These are phyloP conservation scores for Candida ortonii DNA, from an alignment of 805 yeast species.

Conservation along the genomic window DNA sequence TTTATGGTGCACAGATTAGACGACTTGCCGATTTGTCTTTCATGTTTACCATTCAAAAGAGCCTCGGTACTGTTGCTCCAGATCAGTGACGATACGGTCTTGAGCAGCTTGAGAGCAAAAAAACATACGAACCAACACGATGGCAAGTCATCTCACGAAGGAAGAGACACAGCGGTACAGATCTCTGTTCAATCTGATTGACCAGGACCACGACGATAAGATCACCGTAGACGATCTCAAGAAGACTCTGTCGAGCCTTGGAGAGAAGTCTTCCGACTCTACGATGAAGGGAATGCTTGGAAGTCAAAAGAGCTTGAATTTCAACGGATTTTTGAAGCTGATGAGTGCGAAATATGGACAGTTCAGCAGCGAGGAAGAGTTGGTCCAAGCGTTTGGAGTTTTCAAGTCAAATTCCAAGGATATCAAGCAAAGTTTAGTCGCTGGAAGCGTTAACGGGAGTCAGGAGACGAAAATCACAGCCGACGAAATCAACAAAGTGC, in stretches of 20 bases:
- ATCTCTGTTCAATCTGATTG: conserved; percentile 76
- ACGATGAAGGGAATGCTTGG: conserved; percentile 52
- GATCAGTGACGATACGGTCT: too few relatives aligned
- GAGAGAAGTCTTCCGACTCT: conserved; percentile 34
- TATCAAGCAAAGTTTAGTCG: conserved; percentile 48
- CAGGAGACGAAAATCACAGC: conserved; percentile 20
- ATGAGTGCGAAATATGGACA: conserved; percentile 54
- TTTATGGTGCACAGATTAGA: too few relatives aligned
- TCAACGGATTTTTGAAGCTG: conserved; percentile 62
- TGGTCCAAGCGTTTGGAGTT: conserved; percentile 57
- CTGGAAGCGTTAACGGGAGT: conserved; percentile 25
- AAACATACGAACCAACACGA: conserved; percentile 6
- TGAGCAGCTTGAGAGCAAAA: too few relatives aligned
- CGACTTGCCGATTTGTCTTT: too few relatives aligned
- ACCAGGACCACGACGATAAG: conserved; percentile 74
- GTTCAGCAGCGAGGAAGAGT: conserved; percentile 49
- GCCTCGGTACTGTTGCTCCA: too few relatives aligned
- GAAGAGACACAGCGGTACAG: conserved; percentile 64
- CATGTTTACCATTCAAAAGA: too few relatives aligned
- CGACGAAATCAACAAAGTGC: conserved; percentile 44
- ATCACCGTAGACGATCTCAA: conserved; percentile 56
- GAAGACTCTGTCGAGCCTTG: conserved; percentile 51
- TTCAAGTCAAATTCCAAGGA: conserved; percentile 48
- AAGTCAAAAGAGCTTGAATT: conserved; percentile 37
- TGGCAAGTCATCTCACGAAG: conserved; percentile 43